These are phyloP conservation scores for Tubosaeta sp. DNA, from an alignment of 768 basidiomycete genomes.

Conservation along the genomic window DNA sequence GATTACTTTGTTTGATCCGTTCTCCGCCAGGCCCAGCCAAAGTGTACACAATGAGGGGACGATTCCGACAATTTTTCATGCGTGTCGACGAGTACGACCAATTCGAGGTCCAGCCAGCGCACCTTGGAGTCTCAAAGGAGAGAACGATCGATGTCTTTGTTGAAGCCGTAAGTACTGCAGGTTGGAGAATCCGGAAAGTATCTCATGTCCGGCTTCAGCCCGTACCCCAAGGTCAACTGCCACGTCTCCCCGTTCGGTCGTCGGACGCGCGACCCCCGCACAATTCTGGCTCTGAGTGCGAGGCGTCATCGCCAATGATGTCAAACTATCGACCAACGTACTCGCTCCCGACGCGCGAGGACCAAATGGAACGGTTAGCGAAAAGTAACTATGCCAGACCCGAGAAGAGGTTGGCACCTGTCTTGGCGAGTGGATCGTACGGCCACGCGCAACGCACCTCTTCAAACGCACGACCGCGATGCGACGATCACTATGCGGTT, in stretches of 20 bases:
- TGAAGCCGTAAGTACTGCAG: slow-evolving; percentile 45
- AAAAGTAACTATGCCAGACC: slow-evolving; percentile 15
- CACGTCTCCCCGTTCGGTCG: slow-evolving; percentile 16
- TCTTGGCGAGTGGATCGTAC: slow-evolving; percentile 17
- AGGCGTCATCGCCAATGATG: slow-evolving; percentile 2
- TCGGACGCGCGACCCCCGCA: slow-evolving; percentile 5
- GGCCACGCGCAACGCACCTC: slow-evolving; percentile 14
- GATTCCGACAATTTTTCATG: slow-evolving; percentile 66
- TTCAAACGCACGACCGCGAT: slow-evolving; percentile 3
- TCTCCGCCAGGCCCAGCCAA: slow-evolving; percentile 62
- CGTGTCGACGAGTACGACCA: slow-evolving; percentile 50
- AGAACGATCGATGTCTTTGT: slow-evolving; percentile 56
- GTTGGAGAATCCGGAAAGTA: neutral
- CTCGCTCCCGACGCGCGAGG: slow-evolving; percentile 23
- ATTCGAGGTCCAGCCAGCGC: slow-evolving; percentile 49
- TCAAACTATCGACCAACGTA: slow-evolving; percentile 4
- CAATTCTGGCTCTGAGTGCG: slow-evolving; percentile 22
- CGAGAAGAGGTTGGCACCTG: slow-evolving; percentile 10
- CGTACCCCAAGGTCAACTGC: slow-evolving; percentile 23
- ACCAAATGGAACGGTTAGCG: slow-evolving; percentile 25
- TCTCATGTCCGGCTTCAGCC: slow-evolving; percentile 21
- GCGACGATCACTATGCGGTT: neutral
- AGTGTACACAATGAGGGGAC: slow-evolving; percentile 62
- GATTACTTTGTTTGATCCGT: neutral
- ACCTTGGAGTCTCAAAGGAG: slow-evolving; percentile 50